Evolutionary conservation across 352 stramenopile genomes (phyloP), one percentile per base, ranked within the genome.

Genomic region (Phytophthora cactorum): DNA sequence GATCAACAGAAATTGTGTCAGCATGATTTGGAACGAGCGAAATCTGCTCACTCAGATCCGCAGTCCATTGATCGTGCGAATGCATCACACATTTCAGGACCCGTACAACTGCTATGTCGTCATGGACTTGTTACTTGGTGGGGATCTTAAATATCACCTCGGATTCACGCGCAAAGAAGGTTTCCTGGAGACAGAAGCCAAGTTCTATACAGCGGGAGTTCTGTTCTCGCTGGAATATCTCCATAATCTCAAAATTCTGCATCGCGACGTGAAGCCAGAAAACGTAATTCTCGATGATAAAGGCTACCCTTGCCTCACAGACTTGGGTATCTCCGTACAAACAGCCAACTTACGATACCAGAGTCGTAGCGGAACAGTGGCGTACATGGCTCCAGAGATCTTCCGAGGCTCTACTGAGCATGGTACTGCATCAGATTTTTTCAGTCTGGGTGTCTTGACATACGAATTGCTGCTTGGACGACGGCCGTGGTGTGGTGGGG

Each of bases 241-340:
- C 34, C 87, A 95, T 54, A 54, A 58, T 4, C 72, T 86, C 22
- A 64, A 70, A 28, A 86, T 96, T 53, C 62, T 96, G 22, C 88
- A 95, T 63, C 84, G 88, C 7, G 89, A 96, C 43, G 72, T 96
- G 34, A 95, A 96, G 52, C 88, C 86, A 12, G 89, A 94, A 94
- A 54, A 96, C 57, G 79, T 96, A 17, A 89, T 96, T 32, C 75
- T 96, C 1, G 86, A 95, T 57, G 80, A 88, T n/a, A 74, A 87
- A 25, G 86, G 86, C 0, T 93, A 91, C 49, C 82, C 86, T 22
- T 75, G 82, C 8, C 59, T 95, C 10, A 91, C 87, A 4, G 87
- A 95, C 51, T 68, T 95, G 27, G 86, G 87, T 34, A 82, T 94
- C 31, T 90, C 82, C 0, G 78, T 91, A n/a, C 74, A 88, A 44